Evolutionary conservation across 305 asterid species (phyloP).

Genomic region (Fraxinus albicans): DNA sequence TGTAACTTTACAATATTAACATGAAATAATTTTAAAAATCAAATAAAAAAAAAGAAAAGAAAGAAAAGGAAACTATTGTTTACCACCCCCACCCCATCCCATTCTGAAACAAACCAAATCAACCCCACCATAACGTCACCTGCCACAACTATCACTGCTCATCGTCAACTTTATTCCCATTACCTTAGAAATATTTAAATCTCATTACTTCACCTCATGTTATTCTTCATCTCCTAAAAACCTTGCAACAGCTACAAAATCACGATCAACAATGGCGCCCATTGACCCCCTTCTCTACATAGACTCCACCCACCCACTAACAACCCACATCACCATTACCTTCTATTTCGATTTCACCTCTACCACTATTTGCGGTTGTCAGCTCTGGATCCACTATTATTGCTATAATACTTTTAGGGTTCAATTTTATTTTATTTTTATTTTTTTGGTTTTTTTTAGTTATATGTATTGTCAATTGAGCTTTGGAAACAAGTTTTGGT

Average conservation of each 20-base stretch:
- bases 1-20: too few species aligned
- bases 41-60: too few species aligned
- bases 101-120: too few species aligned
- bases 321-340: conserved; percentile 57
- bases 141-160: too few species aligned
- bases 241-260: neutral
- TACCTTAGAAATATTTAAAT: too few species aligned
- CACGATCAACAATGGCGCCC: conserved; percentile 51
- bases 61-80: too few species aligned
- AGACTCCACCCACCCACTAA: conserved; percentile 54
- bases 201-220: neutral
- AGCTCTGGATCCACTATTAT: conserved; percentile 33
- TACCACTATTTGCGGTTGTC: conserved; percentile 51
- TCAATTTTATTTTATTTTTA: neutral
- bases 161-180: too few species aligned
- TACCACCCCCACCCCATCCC: too few species aligned
- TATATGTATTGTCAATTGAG: neutral
- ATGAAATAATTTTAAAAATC: too few species aligned
- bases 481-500: neutral
- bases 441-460: neutral
- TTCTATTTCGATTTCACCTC: conserved; percentile 79
- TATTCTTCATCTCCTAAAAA: neutral
- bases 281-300: conserved; percentile 78
- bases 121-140: too few species aligned
- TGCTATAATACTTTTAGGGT: conserved; percentile 25